A percentile compares a stretch with the other conserved stretches of the same genome.
These are phyloP conservation scores for Protea cynaroides DNA, from an alignment of 164 flowering plant species.

Conservation along the genomic window DNA sequence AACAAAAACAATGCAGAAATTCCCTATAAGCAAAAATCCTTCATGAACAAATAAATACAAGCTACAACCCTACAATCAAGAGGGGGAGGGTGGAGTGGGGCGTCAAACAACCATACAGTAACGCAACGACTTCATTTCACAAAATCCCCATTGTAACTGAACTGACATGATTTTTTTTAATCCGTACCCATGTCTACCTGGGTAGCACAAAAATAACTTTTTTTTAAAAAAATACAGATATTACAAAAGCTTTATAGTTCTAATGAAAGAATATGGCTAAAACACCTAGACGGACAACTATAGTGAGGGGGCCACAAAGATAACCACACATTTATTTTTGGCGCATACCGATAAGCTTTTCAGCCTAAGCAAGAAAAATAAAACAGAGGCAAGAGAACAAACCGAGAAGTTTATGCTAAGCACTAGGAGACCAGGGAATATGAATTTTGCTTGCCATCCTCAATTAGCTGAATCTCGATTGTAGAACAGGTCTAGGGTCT, in stretches of 20 bases:
- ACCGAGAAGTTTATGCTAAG: conserved; percentile 4
- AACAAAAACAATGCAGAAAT: too few relatives aligned
- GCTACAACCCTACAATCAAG: too few relatives aligned
- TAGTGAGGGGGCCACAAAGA: conserved; percentile 4
- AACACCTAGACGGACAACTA: conserved; percentile 8
- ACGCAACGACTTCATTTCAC: not conserved
- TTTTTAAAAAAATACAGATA: conserved; percentile 13
- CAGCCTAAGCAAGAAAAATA: conserved; percentile 4
- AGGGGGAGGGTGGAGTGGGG: not conserved
- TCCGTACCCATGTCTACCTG: conserved; percentile 10
- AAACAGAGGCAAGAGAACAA: conserved; percentile 2
- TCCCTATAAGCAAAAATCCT: too few relatives aligned
- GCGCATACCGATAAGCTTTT: not conserved
- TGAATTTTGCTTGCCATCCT: conserved; percentile 4
- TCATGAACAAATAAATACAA: too few relatives aligned
- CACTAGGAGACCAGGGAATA: not conserved
- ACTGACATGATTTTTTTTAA: not conserved
- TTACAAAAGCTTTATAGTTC: conserved; percentile 16
- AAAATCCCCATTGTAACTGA: conserved; percentile 6
- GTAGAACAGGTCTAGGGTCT: conserved; percentile 68
- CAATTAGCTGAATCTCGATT: conserved; percentile 60
- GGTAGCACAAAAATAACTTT: conserved; percentile 13
- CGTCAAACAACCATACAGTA: not conserved
- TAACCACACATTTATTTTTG: conserved; percentile 24
- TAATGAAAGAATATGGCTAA: conserved; percentile 20